Evolutionary conservation across 2,329 filamentous ascomycete genomes (phyloP).

Genomic region (Elsinoe arachidis): DNA sequence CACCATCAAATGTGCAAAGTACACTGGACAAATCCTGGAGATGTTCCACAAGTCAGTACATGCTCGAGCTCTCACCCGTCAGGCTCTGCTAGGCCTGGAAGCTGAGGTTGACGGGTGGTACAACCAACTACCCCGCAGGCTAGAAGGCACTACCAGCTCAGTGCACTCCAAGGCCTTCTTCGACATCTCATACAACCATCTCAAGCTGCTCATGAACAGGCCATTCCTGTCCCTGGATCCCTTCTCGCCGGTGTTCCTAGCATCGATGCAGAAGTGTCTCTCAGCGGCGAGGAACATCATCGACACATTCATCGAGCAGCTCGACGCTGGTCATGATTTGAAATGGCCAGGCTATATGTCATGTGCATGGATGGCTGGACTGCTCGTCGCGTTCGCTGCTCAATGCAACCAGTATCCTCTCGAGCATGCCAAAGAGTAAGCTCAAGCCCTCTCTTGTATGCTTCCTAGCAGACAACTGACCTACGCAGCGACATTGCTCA

Average conservation of each 20-base stretch:
- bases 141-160: conserved; percentile 15
- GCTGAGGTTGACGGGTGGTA: conserved; percentile 22
- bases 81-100: conserved; percentile 18
- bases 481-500: background rate
- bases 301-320: conserved; percentile 20
- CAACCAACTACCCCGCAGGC: conserved; percentile 21
- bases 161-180: conserved; percentile 23
- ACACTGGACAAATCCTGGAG: conserved; percentile 19
- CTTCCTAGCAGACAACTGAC: background rate
- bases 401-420: conserved; percentile 25
- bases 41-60: conserved; percentile 20
- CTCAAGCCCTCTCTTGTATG: background rate
- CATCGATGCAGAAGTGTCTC: conserved; percentile 26
- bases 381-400: conserved; percentile 30
- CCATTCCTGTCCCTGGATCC: conserved; percentile 29
- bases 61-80: conserved; percentile 17
- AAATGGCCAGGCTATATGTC: conserved; percentile 31
- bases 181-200: conserved; percentile 27
- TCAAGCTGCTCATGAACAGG: conserved; percentile 28
- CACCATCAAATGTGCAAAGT: conserved; percentile 20
- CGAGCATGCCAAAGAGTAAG: conserved; percentile 19
- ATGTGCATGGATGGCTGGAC: conserved; percentile 31
- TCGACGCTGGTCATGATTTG: conserved; percentile 13
- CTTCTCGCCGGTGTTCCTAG: conserved; percentile 24
- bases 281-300: conserved; percentile 25